phyloP scores from a whole-genome alignment of 148 eudicot genomes.

The Diospyros lotus region DNA sequence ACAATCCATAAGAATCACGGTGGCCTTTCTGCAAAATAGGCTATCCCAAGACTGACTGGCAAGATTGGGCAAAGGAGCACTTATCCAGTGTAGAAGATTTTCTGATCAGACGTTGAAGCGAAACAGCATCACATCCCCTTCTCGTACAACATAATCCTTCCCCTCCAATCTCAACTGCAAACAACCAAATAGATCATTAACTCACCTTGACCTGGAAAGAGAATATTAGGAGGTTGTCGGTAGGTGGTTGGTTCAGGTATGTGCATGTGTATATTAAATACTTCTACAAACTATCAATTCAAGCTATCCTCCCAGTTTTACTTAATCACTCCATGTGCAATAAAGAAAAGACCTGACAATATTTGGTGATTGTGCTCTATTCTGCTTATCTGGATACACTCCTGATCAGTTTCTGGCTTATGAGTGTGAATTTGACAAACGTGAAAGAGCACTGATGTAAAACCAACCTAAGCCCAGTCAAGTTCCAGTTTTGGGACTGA shows the following conservation, averaged over 20 bases:
- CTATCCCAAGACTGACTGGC: neutral
- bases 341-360: neutral
- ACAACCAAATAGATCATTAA: conserved; percentile 13
- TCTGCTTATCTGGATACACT: conserved; percentile 3
- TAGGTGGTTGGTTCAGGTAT: neutral
- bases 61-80: neutral
- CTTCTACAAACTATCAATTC: neutral
- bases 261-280: neutral
- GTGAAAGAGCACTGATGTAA: conserved; percentile 1
- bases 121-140: conserved; percentile 89
- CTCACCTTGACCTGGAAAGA: neutral
- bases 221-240: neutral
- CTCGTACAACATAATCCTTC: conserved; percentile 74
- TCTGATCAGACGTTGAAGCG: conserved; percentile 71
- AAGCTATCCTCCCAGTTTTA: neutral
- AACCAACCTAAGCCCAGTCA: neutral
- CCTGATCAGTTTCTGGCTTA: neutral
- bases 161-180: conserved; percentile 88
- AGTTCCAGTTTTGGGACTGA: neutral
- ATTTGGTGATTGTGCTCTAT: neutral
- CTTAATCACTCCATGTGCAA: neutral
- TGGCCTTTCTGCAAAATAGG: neutral
- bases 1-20: neutral
- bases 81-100: neutral
- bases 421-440: neutral